Evolutionary conservation across 2,329 filamentous ascomycete genomes (phyloP).

Genomic region (Fusarium sp.): DNA sequence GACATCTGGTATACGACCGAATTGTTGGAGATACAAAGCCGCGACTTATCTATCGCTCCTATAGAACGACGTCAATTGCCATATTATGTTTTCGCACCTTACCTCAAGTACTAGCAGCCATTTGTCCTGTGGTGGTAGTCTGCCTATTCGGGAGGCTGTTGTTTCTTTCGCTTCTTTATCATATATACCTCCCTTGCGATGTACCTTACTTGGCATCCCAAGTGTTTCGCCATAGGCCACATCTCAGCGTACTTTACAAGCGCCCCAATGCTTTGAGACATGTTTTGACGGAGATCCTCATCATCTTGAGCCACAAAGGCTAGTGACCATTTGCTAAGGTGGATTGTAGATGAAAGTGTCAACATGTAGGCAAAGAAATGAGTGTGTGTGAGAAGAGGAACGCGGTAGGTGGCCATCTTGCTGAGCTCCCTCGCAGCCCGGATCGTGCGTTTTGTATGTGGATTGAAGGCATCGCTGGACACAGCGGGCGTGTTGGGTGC

Average conservation of each 20-base stretch:
- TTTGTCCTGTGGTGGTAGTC: no score
- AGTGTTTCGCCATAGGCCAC: constrained; percentile 10
- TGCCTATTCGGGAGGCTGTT: not conserved
- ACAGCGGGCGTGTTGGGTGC: not conserved
- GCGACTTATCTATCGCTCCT: no score
- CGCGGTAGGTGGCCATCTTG: not conserved
- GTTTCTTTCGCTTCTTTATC: not conserved
- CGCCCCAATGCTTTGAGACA: not conserved
- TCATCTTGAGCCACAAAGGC: constrained; percentile 10
- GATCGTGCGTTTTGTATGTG: constrained; percentile 10
- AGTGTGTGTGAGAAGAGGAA: not conserved
- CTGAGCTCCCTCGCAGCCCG: constrained; percentile 6
- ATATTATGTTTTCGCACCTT: no score
- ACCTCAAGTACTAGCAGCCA: not conserved
- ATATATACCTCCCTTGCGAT: constrained; percentile 4
- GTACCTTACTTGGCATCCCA: not conserved
- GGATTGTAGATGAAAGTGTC: constrained; percentile 13
- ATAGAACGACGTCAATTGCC: no score
- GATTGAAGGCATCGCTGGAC: constrained; percentile 5
- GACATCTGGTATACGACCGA: no score
- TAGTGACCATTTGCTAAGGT: constrained; percentile 16
- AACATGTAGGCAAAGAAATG: constrained; percentile 22
- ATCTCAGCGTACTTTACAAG: constrained; percentile 1
- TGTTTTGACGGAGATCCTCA: constrained; percentile 2
- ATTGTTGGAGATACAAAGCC: no score